phyloP scores from a whole-genome alignment of 345 rosid genomes.

The Gossypium bickii region DNA sequence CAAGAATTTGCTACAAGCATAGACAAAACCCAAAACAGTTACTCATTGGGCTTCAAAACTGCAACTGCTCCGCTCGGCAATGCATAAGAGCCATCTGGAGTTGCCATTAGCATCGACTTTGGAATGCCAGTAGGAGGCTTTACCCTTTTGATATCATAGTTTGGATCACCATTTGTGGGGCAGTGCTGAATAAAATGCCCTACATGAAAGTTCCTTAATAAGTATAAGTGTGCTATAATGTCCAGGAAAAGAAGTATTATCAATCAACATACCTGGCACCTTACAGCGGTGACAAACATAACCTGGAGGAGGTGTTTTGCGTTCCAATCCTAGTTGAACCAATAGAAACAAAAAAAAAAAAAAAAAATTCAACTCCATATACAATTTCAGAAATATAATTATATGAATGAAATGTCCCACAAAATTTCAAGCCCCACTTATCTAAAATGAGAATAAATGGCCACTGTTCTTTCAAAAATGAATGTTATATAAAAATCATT shows the following conservation, averaged over 20 bases:
- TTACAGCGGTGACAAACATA: slow-evolving; percentile 95
- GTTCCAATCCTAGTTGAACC: slow-evolving; percentile 67
- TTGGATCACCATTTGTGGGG: slow-evolving; percentile 97
- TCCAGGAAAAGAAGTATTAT: slow-evolving; percentile 1
- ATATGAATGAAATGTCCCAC: background rate
- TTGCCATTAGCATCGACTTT: slow-evolving; percentile 92
- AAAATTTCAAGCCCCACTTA: background rate
- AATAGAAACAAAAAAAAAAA: slow-evolving; percentile 25
- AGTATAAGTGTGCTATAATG: slow-evolving; percentile 5
- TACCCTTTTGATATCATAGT: slow-evolving; percentile 78
- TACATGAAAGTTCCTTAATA: slow-evolving; percentile 25
- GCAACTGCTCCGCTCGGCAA: slow-evolving; percentile 97
- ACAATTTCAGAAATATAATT: background rate
- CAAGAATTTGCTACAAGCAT: background rate
- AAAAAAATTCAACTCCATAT: slow-evolving; percentile 16
- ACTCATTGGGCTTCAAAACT: slow-evolving; percentile 95
- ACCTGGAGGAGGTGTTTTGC: slow-evolving; percentile 96
- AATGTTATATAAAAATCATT: background rate
- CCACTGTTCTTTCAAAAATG: background rate
- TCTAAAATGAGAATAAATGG: background rate
- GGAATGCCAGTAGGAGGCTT: slow-evolving; percentile 98
- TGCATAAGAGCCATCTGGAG: slow-evolving; percentile 95
- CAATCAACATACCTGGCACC: slow-evolving; percentile 66
- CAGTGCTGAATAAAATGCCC: slow-evolving; percentile 99
- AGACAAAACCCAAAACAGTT: slow-evolving; percentile 14